These are phyloP conservation scores for Ormosia semicastrata DNA, from an alignment of 306 rosid genomes.

Conservation along the genomic window DNA sequence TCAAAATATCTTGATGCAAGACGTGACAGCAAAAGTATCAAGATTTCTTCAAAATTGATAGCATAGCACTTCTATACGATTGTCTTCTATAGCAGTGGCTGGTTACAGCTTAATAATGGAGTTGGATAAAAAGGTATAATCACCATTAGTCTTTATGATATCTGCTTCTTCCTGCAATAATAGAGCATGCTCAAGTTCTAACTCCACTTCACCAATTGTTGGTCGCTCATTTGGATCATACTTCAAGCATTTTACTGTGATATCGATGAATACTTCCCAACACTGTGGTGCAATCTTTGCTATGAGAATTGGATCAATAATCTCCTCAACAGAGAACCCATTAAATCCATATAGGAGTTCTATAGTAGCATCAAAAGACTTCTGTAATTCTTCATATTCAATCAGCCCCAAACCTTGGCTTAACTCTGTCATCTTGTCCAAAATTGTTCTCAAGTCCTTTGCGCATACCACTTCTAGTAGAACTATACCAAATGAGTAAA, in stretches of 20 bases:
- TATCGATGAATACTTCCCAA: conserved; percentile 9
- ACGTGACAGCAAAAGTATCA: too few species aligned
- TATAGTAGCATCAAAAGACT: too few species aligned
- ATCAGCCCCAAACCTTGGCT: too few species aligned
- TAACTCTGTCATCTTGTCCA: too few species aligned
- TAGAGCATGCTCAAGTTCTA: conserved; percentile 33
- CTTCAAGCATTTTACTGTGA: conserved; percentile 12
- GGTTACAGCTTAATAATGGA: neutral
- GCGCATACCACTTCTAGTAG: too few species aligned
- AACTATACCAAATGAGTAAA: neutral
- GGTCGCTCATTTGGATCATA: neutral
- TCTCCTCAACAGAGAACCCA: neutral
- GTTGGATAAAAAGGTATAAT: neutral
- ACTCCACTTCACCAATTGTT: conserved; percentile 38
- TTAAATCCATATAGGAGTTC: fast-evolving
- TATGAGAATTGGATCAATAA: conserved; percentile 13
- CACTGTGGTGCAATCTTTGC: conserved; percentile 32
- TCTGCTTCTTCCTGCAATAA: conserved; percentile 29
- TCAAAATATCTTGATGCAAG: too few species aligned
- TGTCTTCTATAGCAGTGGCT: too few species aligned
- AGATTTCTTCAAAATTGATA: too few species aligned
- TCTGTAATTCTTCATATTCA: too few species aligned
- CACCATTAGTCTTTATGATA: neutral
- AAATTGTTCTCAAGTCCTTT: too few species aligned
- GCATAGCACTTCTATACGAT: too few species aligned